Evolutionary conservation across 768 basidiomycete genomes (phyloP).

Genomic region (Podaxis rugospora): DNA sequence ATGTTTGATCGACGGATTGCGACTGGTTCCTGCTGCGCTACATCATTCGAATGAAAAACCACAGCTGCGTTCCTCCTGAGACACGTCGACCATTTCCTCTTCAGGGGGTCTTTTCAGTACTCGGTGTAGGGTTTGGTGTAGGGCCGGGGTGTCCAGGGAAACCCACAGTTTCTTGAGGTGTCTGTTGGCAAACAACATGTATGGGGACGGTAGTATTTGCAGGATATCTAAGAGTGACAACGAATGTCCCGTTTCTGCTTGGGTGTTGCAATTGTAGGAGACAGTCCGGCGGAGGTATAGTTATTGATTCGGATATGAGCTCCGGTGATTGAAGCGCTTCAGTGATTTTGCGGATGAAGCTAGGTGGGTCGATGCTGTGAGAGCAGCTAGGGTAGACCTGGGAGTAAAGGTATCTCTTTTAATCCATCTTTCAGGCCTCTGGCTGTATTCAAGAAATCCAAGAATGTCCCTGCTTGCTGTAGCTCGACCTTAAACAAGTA

Average conservation of each 20-base stretch:
- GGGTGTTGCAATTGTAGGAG: neutral
- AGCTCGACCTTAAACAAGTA: slow-evolving; percentile 3
- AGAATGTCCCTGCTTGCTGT: neutral
- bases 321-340: neutral
- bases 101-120: neutral
- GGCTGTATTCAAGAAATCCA: neutral
- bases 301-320: neutral
- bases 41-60: neutral
- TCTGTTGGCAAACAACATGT: neutral
- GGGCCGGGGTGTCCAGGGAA: slow-evolving; percentile 6
- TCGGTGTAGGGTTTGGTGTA: neutral
- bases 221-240: neutral
- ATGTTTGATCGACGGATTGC: slow-evolving; percentile 1
- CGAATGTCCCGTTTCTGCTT: neutral
- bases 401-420: neutral
- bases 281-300: neutral
- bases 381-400: neutral
- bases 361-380: neutral
- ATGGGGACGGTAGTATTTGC: neutral
- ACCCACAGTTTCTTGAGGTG: neutral
- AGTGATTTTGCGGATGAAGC: neutral
- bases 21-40: neutral
- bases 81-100: neutral
- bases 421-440: neutral
- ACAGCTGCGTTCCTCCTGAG: neutral